Evolutionary conservation across 2,329 filamentous ascomycete genomes (phyloP).

Genomic region (Sordariomycetes sp.): DNA sequence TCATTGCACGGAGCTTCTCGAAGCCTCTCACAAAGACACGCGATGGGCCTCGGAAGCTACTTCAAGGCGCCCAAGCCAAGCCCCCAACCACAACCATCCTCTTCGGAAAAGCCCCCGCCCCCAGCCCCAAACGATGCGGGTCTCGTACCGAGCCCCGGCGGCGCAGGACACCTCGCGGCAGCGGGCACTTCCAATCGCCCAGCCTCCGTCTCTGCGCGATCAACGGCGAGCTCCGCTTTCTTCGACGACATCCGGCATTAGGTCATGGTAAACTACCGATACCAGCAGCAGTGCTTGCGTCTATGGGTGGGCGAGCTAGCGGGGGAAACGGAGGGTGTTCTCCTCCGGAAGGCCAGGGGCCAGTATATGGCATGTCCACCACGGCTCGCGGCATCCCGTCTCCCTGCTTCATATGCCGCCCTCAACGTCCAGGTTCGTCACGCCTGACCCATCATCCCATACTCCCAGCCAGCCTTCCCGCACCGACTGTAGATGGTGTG

Average conservation of each 20-base stretch:
- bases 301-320: conserved; percentile 50
- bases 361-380: conserved; percentile 64
- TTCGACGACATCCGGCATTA: conserved; percentile 67
- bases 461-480: too few relatives aligned
- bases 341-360: conserved; percentile 54
- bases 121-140: conserved; percentile 11
- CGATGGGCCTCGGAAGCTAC: too few relatives aligned
- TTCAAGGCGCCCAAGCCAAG: background rate
- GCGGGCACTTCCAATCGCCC: conserved; percentile 33
- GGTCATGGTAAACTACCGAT: conserved; percentile 73
- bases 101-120: background rate
- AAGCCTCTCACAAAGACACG: too few relatives aligned
- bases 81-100: background rate
- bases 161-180: conserved; percentile 35
- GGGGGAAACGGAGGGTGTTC: conserved; percentile 43
- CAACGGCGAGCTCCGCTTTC: conserved; percentile 34
- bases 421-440: conserved; percentile 57
- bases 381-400: conserved; percentile 44
- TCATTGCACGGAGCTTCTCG: too few relatives aligned
- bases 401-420: conserved; percentile 51
- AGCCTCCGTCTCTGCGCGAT: conserved; percentile 34
- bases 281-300: conserved; percentile 64
- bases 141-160: conserved; percentile 25
- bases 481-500: too few relatives aligned
- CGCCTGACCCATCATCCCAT: background rate